Conservation (phyloP, 345 rosid species). For the Salix koriyanagi region DNA sequence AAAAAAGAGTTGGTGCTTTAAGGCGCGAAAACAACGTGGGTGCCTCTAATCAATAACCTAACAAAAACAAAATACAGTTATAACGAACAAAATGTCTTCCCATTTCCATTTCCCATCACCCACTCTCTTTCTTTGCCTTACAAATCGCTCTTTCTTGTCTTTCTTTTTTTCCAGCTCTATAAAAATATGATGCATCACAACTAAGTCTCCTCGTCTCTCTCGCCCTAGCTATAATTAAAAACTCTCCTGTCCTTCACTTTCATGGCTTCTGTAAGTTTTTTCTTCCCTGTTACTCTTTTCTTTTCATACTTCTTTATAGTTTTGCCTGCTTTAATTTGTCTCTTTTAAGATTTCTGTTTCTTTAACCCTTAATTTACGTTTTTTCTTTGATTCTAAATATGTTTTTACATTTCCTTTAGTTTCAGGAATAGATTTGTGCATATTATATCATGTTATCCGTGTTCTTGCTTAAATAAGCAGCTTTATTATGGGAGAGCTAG, state of each 20-base stretch:
- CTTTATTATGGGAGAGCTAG: neutral
- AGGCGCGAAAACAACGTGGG: neutral
- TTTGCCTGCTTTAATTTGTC: neutral
- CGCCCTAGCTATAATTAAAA: neutral
- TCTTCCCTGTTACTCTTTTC: neutral
- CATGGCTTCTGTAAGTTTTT: neutral
- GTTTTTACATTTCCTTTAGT: no score
- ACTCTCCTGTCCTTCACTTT: neutral
- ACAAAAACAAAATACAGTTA: neutral
- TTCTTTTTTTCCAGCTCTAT: neutral
- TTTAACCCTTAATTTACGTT: neutral
- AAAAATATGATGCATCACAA: neutral
- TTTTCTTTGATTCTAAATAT: neutral
- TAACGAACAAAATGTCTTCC: neutral
- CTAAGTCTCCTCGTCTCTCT: neutral
- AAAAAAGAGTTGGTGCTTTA: no score
- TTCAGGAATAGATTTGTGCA: no score
- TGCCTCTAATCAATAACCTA: neutral
- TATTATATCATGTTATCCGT: neutral
- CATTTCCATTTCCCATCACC: neutral
- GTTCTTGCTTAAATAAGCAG: neutral
- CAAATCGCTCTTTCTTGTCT: neutral
- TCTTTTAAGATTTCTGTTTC: neutral
- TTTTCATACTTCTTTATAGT: neutral
- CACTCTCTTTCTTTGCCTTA: neutral